Conservation (phyloP, 2,329 filamentous ascomycete species). For the Fusarium sp. region DNA sequence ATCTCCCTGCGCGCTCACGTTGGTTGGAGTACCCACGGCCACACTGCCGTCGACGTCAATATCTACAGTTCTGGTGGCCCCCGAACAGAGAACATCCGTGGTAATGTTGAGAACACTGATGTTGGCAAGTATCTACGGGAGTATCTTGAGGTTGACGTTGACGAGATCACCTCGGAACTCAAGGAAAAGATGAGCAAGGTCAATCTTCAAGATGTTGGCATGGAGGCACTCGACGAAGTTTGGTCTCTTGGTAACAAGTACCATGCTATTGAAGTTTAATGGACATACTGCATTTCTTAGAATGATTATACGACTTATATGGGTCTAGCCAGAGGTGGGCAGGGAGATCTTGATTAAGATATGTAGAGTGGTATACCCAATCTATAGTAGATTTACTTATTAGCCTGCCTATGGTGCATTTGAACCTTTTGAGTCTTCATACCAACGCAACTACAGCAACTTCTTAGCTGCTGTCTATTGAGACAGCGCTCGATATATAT, state of each 20-base stretch:
- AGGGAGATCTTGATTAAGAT: neutral
- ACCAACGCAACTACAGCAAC: neutral
- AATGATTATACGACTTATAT: neutral
- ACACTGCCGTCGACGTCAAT: constrained; percentile 94
- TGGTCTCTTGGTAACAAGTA: constrained; percentile 21
- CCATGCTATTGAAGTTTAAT: constrained; percentile 15
- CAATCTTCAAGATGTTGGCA: constrained; percentile 5
- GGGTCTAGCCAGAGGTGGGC: constrained; percentile 2
- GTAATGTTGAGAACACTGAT: constrained; percentile 96
- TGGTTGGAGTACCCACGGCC: constrained; percentile 94
- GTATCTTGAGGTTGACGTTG: constrained; percentile 83
- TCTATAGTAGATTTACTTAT: neutral
- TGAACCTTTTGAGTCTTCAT: neutral
- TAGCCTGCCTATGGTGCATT: neutral
- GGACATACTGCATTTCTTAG: neutral
- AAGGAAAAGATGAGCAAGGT: constrained; percentile 58
- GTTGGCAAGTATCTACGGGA: constrained; percentile 82
- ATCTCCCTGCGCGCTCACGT: constrained; percentile 87
- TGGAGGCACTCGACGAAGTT: constrained; percentile 30
- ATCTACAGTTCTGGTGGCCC: constrained; percentile 84
- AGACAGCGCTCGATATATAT: neutral
- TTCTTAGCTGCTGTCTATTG: neutral
- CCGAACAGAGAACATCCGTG: constrained; percentile 70
- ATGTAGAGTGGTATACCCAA: neutral
- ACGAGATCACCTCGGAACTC: constrained; percentile 79